phyloP scores from a whole-genome alignment of 176 grass and related monocot species.

The Oryza brachyantha region DNA sequence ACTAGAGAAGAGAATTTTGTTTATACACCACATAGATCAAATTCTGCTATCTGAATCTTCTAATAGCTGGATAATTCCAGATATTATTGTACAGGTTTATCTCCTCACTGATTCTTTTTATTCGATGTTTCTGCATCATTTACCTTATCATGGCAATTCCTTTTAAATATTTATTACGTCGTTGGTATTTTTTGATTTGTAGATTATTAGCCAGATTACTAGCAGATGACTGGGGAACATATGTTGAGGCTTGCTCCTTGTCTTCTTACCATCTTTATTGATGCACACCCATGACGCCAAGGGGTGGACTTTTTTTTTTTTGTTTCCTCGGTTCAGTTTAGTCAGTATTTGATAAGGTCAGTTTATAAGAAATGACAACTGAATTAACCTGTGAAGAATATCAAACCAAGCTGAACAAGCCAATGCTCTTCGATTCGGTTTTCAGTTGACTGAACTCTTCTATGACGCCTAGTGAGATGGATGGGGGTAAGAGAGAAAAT shows the following conservation, averaged over 20 bases:
- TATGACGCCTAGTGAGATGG: no score
- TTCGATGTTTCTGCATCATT: background rate
- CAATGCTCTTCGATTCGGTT: no score
- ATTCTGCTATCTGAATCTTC: constrained; percentile 74
- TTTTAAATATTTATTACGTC: constrained; percentile 5
- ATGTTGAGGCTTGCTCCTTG: constrained; percentile 64
- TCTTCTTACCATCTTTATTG: constrained; percentile 79
- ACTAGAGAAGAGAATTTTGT: constrained; percentile 44
- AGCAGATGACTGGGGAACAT: constrained; percentile 76
- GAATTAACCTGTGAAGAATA: no score
- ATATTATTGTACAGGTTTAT: constrained; percentile 82
- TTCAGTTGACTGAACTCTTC: no score
- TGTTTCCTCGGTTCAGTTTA: no score
- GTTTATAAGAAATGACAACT: no score
- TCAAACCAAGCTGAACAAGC: no score
- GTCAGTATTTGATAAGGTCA: no score
- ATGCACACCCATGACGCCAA: constrained; percentile 70
- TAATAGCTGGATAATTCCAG: constrained; percentile 67
- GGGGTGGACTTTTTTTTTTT: no score
- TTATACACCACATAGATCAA: constrained; percentile 83
- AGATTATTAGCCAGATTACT: constrained; percentile 92
- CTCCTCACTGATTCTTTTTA: constrained; percentile 21
- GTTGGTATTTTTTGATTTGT: constrained; percentile 27
- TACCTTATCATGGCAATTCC: background rate
- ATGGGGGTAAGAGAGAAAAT: no score